Conservation (phyloP, 2,329 filamentous ascomycete species). For the Uncinocarpus reesii region DNA sequence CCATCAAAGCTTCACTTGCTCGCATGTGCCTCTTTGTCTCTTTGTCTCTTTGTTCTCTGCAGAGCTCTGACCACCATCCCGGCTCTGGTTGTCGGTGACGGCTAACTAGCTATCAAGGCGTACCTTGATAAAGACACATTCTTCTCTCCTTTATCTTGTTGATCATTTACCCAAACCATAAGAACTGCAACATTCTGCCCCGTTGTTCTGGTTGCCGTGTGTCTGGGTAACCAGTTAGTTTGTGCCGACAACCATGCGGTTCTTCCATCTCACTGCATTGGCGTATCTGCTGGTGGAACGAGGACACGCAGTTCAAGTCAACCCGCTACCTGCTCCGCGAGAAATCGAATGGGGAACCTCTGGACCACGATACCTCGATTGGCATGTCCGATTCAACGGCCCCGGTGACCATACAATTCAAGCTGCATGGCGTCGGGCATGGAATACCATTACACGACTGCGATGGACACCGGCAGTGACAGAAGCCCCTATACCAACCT, state of each 20-base stretch:
- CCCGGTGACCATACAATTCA: conserved; percentile 31
- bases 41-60: background rate
- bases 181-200: background rate
- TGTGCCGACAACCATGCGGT: conserved; percentile 13
- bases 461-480: conserved; percentile 46
- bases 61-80: conserved; percentile 2
- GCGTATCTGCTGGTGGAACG: conserved; percentile 21
- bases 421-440: conserved; percentile 44
- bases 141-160: background rate
- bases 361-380: conserved; percentile 38
- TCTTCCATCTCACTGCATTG: conserved; percentile 11
- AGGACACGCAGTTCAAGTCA: conserved; percentile 40
- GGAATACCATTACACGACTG: conserved; percentile 39
- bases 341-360: conserved; percentile 45
- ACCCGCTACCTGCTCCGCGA: conserved; percentile 46
- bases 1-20: too few species aligned
- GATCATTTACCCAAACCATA: background rate
- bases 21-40: background rate
- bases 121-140: conserved; percentile 6
- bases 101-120: background rate
- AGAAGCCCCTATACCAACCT: conserved; percentile 44
- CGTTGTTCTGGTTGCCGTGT: background rate
- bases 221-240: background rate
- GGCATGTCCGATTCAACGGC: conserved; percentile 32
- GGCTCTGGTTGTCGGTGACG: background rate